Evolutionary conservation across 2,329 filamentous ascomycete species (phyloP), one percentile per base, ranked within the genome.

Genomic region (Cytospora chrysosperma): DNA sequence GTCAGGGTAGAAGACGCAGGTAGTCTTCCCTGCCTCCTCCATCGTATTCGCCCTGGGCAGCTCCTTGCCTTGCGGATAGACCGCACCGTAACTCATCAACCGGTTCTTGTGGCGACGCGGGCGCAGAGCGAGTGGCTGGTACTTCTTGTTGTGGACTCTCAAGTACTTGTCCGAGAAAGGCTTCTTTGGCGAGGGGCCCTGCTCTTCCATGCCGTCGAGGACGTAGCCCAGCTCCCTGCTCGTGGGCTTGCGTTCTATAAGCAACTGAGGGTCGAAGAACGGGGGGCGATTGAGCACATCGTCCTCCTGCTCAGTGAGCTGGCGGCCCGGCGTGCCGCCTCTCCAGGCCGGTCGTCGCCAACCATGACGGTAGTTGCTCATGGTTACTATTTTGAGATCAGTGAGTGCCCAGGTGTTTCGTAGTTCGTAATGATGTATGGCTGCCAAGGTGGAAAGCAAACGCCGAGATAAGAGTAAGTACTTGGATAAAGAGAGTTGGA

Each of bases 351-450:
- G 51, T 5, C 27, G 21, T 10, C 51, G 37, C 8, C 51, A 53
- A 34, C 54, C 54, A 24, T 40, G 9, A n/a, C 59, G 59, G 17
- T 24, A 47, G 32, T 53, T 43, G 15, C 54, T 55, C 59, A 61
- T 61, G 37, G 21, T 28, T 37, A 40, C 59, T 61, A 13, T 3
- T 6, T 54, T 17, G 28, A 34, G 15, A 24, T 54, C 7, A 47
- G 43, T 47, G 13, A 24, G 43, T 47, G n/a, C n/a, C n/a, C n/a
- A n/a, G n/a, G n/a, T n/a, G 43, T 8, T 24, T 8, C 43, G 8
- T 9, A 47, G n/a, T 24, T 19, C 4, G n/a, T 10, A 47, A 2
- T 47, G 2, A 13, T 5, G 12, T 13, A 24, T 47, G 19, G 19
- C 1, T 13, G 10, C 10, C 10, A 34, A 34, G 9, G 32, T 19